Evolutionary conservation across 2,329 filamentous ascomycete genomes (phyloP), one percentile per base, ranked within the genome.

Genomic region (Xylogone sp.): DNA sequence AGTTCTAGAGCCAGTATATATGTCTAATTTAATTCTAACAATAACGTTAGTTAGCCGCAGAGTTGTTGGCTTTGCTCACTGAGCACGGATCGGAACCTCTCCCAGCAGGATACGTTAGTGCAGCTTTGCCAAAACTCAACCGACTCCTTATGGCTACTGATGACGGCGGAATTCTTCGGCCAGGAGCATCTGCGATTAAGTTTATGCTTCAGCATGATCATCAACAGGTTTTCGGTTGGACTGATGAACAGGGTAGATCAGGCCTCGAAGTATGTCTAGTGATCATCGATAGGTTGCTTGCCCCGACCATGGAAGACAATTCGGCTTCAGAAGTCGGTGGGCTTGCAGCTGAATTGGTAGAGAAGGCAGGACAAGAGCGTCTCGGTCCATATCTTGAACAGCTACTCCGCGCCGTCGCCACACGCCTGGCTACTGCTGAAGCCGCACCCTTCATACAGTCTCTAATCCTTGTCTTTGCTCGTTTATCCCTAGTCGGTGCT

Each of bases 291-390:
- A 88, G 93, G 45, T 80, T 99, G 3, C 80, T 99, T 24, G 86
- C 88, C 2, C 87, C 89, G 1, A 72, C 79, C 1, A 86, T 97
- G n/a, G 88, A 95, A 62, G 94, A 99, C 63, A 90, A 93, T 62
- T 89, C 91, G 18, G 94, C 93, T 4, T 90, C 91, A n/a, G 93
- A 99, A 72, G 92, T 99, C 43, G 94, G 94, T 59, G 90, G 91
- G 16, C 81, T 99, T 57, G 94, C 94, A 3, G 93, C 93, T 1
- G 92, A 96, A 69, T 77, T 99, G 22, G 94, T 99, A 1, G 93
- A 97, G 71, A 96, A 94, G 71, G 94, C 93, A 48, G 94, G 94
- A 10, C 86, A 91, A 34, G 92, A 96, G 66, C 84, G 89, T 50
- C 83, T 99, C 10, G 94, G 94, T 0, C 92, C 92, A 10, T 97